Evolutionary conservation across 2,329 filamentous ascomycete species (phyloP).

Genomic region (Aspergillus udagawae): DNA sequence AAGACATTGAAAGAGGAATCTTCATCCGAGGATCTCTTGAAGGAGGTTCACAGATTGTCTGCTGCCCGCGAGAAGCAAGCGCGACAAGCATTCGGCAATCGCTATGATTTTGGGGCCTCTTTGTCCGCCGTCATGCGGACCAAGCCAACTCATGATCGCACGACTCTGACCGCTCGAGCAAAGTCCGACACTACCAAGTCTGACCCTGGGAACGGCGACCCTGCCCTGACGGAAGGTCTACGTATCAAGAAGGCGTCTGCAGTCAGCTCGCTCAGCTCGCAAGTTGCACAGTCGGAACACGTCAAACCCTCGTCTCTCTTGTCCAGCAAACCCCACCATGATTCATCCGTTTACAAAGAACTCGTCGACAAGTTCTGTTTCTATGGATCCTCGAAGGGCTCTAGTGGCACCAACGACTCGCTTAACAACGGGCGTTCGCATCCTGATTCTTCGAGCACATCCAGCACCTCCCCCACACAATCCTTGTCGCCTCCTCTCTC

Average conservation of each 20-base stretch:
- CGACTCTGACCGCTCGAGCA: conserved; percentile 54
- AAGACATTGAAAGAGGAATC: conserved; percentile 63
- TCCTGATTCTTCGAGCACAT: background rate
- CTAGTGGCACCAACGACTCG: conserved; percentile 10
- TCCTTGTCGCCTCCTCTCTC: conserved; percentile 24
- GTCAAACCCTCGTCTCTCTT: conserved; percentile 52
- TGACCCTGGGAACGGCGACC: conserved; percentile 10
- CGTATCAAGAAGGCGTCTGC: conserved; percentile 15
- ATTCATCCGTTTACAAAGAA: conserved; percentile 91
- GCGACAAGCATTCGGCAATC: conserved; percentile 78
- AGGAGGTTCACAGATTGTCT: conserved; percentile 59
- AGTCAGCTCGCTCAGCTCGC: conserved; percentile 14
- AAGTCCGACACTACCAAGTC: conserved; percentile 45
- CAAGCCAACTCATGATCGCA: conserved; percentile 59
- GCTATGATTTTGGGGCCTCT: conserved; percentile 95
- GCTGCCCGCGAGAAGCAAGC: conserved; percentile 45
- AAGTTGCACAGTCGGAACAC: conserved; percentile 17
- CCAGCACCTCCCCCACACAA: conserved; percentile 6
- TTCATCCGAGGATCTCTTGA: conserved; percentile 69
- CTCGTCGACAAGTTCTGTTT: conserved; percentile 99
- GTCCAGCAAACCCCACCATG: conserved; percentile 64
- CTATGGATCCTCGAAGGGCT: conserved; percentile 50
- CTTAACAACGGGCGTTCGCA: background rate
- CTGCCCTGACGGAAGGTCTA: conserved; percentile 4
- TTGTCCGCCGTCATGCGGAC: conserved; percentile 74